Evolutionary conservation across 768 basidiomycete species (phyloP), one percentile per base, ranked within the genome.

Genomic region (Crucibulum laeve): DNA sequence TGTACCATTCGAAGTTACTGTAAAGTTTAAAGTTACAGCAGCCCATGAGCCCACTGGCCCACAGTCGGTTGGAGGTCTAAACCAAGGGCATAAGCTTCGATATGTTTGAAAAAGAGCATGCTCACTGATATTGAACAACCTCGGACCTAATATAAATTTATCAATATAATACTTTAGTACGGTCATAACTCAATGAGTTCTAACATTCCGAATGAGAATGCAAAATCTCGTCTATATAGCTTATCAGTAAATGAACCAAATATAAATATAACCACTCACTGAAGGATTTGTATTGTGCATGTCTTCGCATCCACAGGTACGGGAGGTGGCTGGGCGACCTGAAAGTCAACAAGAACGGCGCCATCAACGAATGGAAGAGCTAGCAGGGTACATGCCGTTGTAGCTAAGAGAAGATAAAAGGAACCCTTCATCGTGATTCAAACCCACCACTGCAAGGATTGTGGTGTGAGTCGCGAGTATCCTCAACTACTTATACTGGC

Each of bases 1-100:
- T 5, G 82, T 84, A 35, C 87, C 87, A 42, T 87, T 89, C 43
- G 79, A 81, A 2, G 84, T 83, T 15, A 83, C 84, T 0, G 87
- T 88, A 51, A 87, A 80, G 57, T 88, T 88, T 25, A 89, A 65
- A 6, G 79, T 84, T 24, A 90, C 71, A 0, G 77, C 86, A 5
- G 83, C 76, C 87, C 87, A 90, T 4, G 82, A 77, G 1, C 87
- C 85, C 17, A 73, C 65, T 3, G 69, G 57, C 13, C 87, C 87
- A 58, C 87, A 90, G 52, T 82, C 76, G 7, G 76, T 76, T 0
- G 87, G 85, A 19, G 87, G 87, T 18, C 84, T 87, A 45, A 8
- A 32, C 7, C 11, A 7, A 33, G 7, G 14, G 7, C 14, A 19
- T 8, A 32, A 33, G 19, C 10, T 13, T 14, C 14, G 40, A 34